phyloP scores from a whole-genome alignment of 495 filamentous ascomycete species.

The Lasiosphaeris hirsuta region DNA sequence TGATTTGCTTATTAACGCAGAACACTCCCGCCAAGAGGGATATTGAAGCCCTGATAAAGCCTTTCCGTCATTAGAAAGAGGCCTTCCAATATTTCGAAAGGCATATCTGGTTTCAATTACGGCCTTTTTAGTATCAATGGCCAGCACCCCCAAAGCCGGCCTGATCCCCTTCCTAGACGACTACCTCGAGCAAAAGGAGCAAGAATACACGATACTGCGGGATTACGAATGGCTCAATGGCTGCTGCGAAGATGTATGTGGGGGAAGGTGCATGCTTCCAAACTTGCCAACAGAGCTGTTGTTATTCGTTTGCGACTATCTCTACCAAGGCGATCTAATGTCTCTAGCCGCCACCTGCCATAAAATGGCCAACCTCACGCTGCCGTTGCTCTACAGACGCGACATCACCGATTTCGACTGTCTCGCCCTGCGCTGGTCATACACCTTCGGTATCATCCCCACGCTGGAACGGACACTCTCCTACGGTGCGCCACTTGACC shows the following conservation, averaged over 20 bases:
- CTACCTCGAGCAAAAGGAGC: too few species aligned
- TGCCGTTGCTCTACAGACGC: conserved; percentile 9
- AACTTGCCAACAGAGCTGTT: conserved; percentile 15
- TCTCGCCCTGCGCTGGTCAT: conserved; percentile 20
- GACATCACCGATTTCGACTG: conserved; percentile 20
- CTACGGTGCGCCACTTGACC: conserved; percentile 10
- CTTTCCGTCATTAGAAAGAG: too few species aligned
- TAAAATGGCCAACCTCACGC: neutral
- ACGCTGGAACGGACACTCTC: conserved; percentile 14
- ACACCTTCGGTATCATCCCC: conserved; percentile 11
- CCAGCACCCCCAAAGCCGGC: too few species aligned
- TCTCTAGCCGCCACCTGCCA: conserved; percentile 16
- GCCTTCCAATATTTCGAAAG: too few species aligned
- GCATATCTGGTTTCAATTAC: too few species aligned
- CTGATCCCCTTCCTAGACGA: too few species aligned
- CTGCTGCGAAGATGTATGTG: neutral
- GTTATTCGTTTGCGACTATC: conserved; percentile 1
- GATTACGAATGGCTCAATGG: neutral
- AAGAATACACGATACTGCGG: too few species aligned
- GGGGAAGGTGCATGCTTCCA: conserved; percentile 12
- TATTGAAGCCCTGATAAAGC: too few species aligned
- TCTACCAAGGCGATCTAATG: conserved; percentile 21
- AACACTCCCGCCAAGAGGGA: too few species aligned
- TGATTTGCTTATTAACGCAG: too few species aligned
- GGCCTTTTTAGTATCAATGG: too few species aligned